phyloP scores from a whole-genome alignment of 768 basidiomycete genomes.

The Exsudoporus frostii region DNA sequence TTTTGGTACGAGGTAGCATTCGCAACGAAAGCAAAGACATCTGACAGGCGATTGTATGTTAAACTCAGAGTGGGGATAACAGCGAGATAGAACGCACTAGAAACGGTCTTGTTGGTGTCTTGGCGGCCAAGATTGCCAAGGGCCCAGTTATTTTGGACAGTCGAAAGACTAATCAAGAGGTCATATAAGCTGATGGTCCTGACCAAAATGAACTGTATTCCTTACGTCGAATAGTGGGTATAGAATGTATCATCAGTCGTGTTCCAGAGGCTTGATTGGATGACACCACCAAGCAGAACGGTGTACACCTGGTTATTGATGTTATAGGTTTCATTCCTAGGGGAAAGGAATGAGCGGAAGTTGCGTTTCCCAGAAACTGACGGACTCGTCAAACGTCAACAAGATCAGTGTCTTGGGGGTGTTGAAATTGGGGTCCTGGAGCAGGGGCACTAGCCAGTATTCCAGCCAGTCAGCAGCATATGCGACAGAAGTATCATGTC shows the following conservation, averaged over 20 bases:
- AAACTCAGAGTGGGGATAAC: neutral
- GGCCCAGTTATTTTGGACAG: constrained; percentile 59
- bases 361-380: constrained; percentile 4
- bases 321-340: constrained; percentile 28
- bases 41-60: constrained; percentile 21
- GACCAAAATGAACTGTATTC: neutral
- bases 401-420: constrained; percentile 51
- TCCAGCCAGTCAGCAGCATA: constrained; percentile 45
- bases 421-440: constrained; percentile 52
- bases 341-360: neutral
- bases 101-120: constrained; percentile 48
- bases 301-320: constrained; percentile 48
- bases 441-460: constrained; percentile 51
- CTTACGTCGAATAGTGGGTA: constrained; percentile 53
- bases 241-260: constrained; percentile 54
- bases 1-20: constrained; percentile 41
- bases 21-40: constrained; percentile 54
- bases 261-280: constrained; percentile 41
- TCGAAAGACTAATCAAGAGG: constrained; percentile 35
- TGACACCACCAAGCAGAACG: constrained; percentile 43
- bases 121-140: constrained; percentile 57
- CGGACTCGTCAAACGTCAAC: constrained; percentile 62
- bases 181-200: neutral
- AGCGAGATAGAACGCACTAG: constrained; percentile 8
- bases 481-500: constrained; percentile 55